phyloP scores from a whole-genome alignment of 768 basidiomycete species.

The Austroboletus festivus region DNA sequence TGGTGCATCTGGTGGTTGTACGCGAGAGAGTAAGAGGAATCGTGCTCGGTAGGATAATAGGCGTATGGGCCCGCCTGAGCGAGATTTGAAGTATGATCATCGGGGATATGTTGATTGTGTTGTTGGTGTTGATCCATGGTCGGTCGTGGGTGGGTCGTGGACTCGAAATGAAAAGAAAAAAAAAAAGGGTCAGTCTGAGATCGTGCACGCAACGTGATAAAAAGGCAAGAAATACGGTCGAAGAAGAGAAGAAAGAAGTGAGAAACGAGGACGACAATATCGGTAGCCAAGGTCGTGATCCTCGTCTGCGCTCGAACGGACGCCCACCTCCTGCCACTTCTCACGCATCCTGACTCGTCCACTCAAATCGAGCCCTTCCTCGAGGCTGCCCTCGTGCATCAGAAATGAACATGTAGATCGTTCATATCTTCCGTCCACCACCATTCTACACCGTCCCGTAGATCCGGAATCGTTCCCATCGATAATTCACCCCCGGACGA shows the following conservation, averaged over 20 bases:
- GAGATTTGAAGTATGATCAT: slow-evolving; percentile 46
- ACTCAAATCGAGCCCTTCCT: slow-evolving; percentile 17
- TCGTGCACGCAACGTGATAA: slow-evolving; percentile 35
- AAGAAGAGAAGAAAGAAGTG: slow-evolving; percentile 35
- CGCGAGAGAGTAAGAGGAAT: slow-evolving; percentile 50
- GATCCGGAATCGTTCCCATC: slow-evolving; percentile 19
- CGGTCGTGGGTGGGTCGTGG: slow-evolving; percentile 36
- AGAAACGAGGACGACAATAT: slow-evolving; percentile 30
- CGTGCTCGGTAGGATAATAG: slow-evolving; percentile 55
- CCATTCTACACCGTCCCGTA: background rate
- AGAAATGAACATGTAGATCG: slow-evolving; percentile 10
- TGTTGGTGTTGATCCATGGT: slow-evolving; percentile 41
- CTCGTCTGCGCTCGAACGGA: slow-evolving; percentile 26
- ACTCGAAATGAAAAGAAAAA: slow-evolving; percentile 35
- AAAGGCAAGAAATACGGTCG: slow-evolving; percentile 33
- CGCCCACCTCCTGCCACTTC: slow-evolving; percentile 15
- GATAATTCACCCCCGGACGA: slow-evolving; percentile 2
- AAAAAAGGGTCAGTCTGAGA: slow-evolving; percentile 34
- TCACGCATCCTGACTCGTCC: slow-evolving; percentile 14
- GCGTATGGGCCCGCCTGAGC: slow-evolving; percentile 40
- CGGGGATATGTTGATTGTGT: slow-evolving; percentile 45
- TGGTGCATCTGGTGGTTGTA: slow-evolving; percentile 48
- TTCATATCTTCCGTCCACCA: background rate
- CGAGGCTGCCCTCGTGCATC: slow-evolving; percentile 22
- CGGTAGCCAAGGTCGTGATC: slow-evolving; percentile 23